Evolutionary conservation across 805 yeast genomes (phyloP), one percentile per base, ranked within the genome.

Genomic region (Myxozyma vanderwaltii): DNA sequence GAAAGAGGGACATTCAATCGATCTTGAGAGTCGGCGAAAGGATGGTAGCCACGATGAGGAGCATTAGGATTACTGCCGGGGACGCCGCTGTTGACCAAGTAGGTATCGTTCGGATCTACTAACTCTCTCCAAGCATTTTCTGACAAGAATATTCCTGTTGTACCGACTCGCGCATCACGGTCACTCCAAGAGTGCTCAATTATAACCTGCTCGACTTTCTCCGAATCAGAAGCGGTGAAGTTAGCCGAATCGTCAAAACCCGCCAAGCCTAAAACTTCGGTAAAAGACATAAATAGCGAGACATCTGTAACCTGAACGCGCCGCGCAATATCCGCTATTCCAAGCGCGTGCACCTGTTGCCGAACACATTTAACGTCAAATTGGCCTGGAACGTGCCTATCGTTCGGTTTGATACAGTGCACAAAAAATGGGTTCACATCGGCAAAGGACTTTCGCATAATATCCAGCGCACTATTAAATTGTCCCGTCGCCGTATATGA

Each of bases 351-450:
- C 24, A 75, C 70, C 61, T 76, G 79, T 61, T 75, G 77, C 15
- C 78, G 69, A 7, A 76, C 77, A 56, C 77, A 75, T 26, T 78
- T 70, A 10, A 78, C 77, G 56, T 76, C 79, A 54, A 76, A 68
- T n/a, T 74, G 70, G 8, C 71, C 69, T 4, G 74, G 63, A 7
- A 75, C 64, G 6, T 73, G 67, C 40, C 75, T 71, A 58, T 76
- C 79, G 60, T 76, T 76, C 4, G 79, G 79, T 61, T 76, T 76
- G 44, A 76, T 61, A 56, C 79, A 76, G 44, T 74, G 68, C 31
- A 76, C 74, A 61, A 76, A 76, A 67, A 75, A 76, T 1, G 77
- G 72, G 50, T 76, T 75, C 10, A 74, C 68, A 6, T 67, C 70
- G n/a, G 74, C 76, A 61, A 76, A 71, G 2, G 76, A 69, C 33